Base-by-base conservation (phyloP, 1,139 yeast species). In the Sugiyamaella paludigena region DNA sequence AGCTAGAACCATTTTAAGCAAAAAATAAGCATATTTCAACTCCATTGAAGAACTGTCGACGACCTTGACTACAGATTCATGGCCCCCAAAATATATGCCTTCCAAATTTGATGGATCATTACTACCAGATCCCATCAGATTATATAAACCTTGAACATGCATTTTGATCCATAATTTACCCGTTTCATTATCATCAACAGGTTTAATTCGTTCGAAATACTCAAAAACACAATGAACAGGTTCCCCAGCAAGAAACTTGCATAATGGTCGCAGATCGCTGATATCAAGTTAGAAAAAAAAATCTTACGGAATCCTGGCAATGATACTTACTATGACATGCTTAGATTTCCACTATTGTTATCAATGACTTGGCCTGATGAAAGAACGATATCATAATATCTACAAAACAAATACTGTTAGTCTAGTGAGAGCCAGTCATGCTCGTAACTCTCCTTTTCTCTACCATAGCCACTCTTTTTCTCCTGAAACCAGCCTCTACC, bases 141-240 rank as follows among this genome's bases (percentile, higher is more conserved):
- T 61, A 40, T 52, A 53, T 45, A 61, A 39, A 4, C 56, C 62
- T 47, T 61, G 64, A 7, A 56, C 50, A 42, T 63, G 62, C n/a
- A 61, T 47, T 36, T 60, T 61, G 39, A 62, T 64, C 69, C 69
- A 66, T 29, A 63, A 57, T 35, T 60, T 63, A 42, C 63, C 59
- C 19, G 53, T 58, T 31, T 51, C 44, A 27, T 63, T 62, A 11
- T 56, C 47, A 31, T 59, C 58, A 12, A 59, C 61, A 1, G 63
- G 62, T 10, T 35, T 36, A 47, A 62, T 54, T 16, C 56, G 57
- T 19, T 57, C 48, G 36, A 66, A 54, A 31, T 54, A 54, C 16
- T 59, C 60, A 45, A 62, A 57, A 4, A 64, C 59, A 8, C 53
- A 39, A 7, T 58, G 58, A 11, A 64, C 53, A 13, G 66, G 65